These are phyloP conservation scores for Amanita exitialis DNA, from an alignment of 768 basidiomycete species.

Conservation along the genomic window DNA sequence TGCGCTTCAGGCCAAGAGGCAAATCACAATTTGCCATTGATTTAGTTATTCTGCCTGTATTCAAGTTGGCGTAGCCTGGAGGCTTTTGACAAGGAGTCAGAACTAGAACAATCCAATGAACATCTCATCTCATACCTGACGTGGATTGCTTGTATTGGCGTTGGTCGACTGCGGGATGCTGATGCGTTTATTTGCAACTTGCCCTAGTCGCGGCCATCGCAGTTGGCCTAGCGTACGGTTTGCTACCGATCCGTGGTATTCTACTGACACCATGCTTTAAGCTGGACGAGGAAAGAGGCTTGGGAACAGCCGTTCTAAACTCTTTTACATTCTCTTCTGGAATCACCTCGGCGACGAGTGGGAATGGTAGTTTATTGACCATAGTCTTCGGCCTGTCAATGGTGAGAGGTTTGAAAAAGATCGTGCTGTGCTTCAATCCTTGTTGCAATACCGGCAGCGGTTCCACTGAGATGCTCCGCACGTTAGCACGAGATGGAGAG, in stretches of 20 bases:
- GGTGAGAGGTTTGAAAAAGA: conserved; percentile 1
- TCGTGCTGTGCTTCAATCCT: conserved; percentile 1
- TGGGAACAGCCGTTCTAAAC: neutral
- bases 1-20: conserved; percentile 26
- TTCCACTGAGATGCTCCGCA: conserved; percentile 6
- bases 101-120: neutral
- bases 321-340: neutral
- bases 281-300: conserved; percentile 4
- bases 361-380: conserved; percentile 22
- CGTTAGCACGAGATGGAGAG: neutral
- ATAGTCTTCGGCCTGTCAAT: conserved; percentile 6
- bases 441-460: conserved; percentile 9
- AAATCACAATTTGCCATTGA: neutral
- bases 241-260: conserved; percentile 51
- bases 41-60: neutral
- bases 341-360: conserved; percentile 15
- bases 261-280: conserved; percentile 45
- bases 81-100: neutral
- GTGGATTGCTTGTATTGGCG: neutral
- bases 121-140: neutral
- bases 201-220: neutral
- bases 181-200: neutral
- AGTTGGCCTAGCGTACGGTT: conserved; percentile 43
- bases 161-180: neutral
- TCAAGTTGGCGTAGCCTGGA: neutral